These are phyloP conservation scores for Larix kaempferi DNA, from an alignment of 75 land plant species.

Conservation along the genomic window DNA sequence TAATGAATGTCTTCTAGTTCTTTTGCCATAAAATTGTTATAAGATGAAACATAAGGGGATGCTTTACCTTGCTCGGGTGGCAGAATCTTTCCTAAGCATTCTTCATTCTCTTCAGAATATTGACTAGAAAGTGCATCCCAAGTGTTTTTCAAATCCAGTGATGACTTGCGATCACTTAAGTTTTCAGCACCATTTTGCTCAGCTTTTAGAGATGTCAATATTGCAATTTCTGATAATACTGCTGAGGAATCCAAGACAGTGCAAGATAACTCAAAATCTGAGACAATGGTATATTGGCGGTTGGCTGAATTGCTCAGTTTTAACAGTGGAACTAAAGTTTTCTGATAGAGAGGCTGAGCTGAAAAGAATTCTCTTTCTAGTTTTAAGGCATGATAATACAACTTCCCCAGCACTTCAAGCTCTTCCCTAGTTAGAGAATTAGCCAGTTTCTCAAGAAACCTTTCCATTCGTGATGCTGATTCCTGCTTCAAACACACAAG, in stretches of 20 bases:
- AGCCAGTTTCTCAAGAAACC: conserved; percentile 74
- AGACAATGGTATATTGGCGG: conserved; percentile 48
- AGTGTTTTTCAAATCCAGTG: conserved; percentile 40
- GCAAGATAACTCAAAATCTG: conserved; percentile 97
- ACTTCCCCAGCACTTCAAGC: conserved; percentile 53
- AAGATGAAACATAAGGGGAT: not conserved
- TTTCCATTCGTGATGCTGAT: conserved; percentile 64
- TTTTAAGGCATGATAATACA: conserved; percentile 79
- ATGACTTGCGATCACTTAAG: conserved; percentile 28
- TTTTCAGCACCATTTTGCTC: conserved; percentile 32
- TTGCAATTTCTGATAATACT: conserved; percentile 75
- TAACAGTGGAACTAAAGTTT: conserved; percentile 49
- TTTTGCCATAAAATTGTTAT: not conserved
- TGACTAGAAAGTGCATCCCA: conserved; percentile 19
- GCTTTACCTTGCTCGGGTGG: conserved; percentile 15
- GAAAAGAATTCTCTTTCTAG: conserved; percentile 74
- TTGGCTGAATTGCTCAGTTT: conserved; percentile 31
- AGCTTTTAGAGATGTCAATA: conserved; percentile 47
- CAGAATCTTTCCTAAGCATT: conserved; percentile 11
- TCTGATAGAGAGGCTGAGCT: conserved; percentile 51
- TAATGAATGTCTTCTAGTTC: not conserved
- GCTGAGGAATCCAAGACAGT: conserved; percentile 86
- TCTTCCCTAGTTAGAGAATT: conserved; percentile 64
- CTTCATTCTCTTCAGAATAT: conserved; percentile 44
- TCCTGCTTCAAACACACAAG: conserved; percentile 17